Percentiles rank a stretch among this genome's conserved stretches.
These are phyloP conservation scores for Tricholoma matsutake DNA, from an alignment of 768 basidiomycete species.

Conservation along the genomic window DNA sequence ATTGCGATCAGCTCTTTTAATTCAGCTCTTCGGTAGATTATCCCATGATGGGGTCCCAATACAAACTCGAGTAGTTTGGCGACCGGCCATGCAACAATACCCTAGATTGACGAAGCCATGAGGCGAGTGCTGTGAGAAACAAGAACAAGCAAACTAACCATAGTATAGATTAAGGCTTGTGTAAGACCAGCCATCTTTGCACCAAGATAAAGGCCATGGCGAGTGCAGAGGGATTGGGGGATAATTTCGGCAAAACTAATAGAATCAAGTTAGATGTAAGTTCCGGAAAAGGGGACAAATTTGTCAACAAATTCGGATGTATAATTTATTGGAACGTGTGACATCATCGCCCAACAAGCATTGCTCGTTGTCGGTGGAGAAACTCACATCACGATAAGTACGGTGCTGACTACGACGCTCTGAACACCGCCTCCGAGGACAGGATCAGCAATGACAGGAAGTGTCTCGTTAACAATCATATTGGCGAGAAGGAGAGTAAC, in stretches of 20 bases:
- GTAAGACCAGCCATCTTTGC: constrained; percentile 82
- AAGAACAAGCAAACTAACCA: constrained; percentile 42
- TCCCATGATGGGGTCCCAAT: constrained; percentile 83
- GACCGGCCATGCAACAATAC: constrained; percentile 78
- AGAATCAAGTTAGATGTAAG: neutral
- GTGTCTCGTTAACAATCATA: constrained; percentile 89
- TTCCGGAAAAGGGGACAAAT: neutral
- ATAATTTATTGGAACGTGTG: constrained; percentile 9
- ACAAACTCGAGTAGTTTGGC: constrained; percentile 77
- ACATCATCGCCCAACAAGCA: constrained; percentile 8
- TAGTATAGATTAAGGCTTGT: constrained; percentile 58
- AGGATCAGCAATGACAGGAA: constrained; percentile 70
- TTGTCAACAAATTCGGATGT: neutral
- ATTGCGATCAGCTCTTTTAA: constrained; percentile 89
- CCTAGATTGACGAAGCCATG: constrained; percentile 40
- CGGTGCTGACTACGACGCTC: constrained; percentile 7
- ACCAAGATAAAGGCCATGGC: constrained; percentile 85
- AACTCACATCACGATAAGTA: constrained; percentile 10
- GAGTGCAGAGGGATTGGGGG: constrained; percentile 88
- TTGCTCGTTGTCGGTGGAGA: neutral
- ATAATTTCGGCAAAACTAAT: constrained; percentile 89
- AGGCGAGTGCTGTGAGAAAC: constrained; percentile 31
- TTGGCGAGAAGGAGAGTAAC: constrained; percentile 83
- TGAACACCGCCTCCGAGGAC: constrained; percentile 6
- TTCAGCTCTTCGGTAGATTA: constrained; percentile 84